Evolutionary conservation across 768 basidiomycete species (phyloP).

Genomic region (Termitomyces sp.): DNA sequence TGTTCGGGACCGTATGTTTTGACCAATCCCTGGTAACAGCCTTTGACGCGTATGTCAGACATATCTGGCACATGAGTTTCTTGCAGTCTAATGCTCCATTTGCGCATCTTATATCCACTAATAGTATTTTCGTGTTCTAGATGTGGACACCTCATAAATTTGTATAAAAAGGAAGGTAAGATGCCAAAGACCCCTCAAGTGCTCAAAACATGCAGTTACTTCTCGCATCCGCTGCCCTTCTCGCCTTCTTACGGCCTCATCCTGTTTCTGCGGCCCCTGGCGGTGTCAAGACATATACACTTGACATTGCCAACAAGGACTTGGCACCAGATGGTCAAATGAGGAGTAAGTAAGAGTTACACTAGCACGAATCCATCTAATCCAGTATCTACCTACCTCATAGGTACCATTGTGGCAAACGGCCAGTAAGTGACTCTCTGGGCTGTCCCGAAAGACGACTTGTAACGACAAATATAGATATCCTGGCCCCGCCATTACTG

Average conservation of each 20-base stretch:
- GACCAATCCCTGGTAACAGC: not conserved
- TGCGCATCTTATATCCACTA: not conserved
- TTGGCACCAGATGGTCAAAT: conserved; percentile 40
- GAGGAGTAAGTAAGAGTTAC: conserved; percentile 16
- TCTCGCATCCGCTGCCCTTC: conserved; percentile 13
- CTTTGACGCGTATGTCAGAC: conserved; percentile 1
- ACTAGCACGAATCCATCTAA: not conserved
- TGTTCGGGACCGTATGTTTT: not conserved
- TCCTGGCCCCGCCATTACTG: conserved; percentile 44
- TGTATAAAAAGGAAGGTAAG: conserved; percentile 6
- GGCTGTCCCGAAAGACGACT: not conserved
- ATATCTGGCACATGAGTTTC: not conserved
- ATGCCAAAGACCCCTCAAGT: conserved; percentile 1
- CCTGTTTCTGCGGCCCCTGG: conserved; percentile 7
- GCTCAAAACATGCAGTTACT: conserved; percentile 17
- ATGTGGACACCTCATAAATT: not conserved
- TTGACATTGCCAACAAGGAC: conserved; percentile 32
- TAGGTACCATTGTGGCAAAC: conserved; percentile 19
- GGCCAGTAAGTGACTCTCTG: conserved; percentile 14
- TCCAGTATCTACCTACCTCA: not conserved
- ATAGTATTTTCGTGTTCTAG: conserved; percentile 1
- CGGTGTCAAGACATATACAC: conserved; percentile 19
- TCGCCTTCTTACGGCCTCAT: conserved; percentile 13
- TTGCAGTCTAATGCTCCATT: not conserved
- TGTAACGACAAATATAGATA: conserved; percentile 12